phyloP scores from a whole-genome alignment of 2,329 filamentous ascomycete genomes.

The Xylariaceae sp. region DNA sequence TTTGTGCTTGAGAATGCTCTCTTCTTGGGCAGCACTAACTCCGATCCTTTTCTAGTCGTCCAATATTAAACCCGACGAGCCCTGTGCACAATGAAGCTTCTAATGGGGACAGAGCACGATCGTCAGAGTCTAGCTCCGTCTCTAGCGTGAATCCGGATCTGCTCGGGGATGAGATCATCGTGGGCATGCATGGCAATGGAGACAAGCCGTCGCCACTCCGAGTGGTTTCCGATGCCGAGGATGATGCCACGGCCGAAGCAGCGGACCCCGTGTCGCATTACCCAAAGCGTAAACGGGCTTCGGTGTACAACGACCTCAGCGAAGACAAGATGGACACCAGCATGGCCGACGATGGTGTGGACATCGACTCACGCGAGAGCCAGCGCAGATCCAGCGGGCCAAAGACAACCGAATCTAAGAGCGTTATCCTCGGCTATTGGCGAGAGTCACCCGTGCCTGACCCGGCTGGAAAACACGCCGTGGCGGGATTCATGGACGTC shows the following conservation, averaged over 20 bases:
- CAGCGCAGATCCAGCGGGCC: conserved; percentile 5
- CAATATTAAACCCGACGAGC: conserved; percentile 19
- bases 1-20: too few relatives aligned
- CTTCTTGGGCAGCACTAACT: conserved; percentile 1
- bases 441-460: conserved; percentile 50
- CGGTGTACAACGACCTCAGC: conserved; percentile 43
- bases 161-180: conserved; percentile 49
- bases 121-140: conserved; percentile 37
- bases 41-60: conserved; percentile 14
- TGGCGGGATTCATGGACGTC: conserved; percentile 59
- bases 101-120: conserved; percentile 41
- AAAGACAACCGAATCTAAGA: conserved; percentile 32
- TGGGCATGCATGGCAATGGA: conserved; percentile 39
- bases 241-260: conserved; percentile 41
- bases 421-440: conserved; percentile 54
- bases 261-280: conserved; percentile 38
- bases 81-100: conserved; percentile 33
- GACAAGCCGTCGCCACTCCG: conserved; percentile 34
- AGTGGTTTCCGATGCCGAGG: conserved; percentile 35
- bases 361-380: conserved; percentile 10
- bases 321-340: conserved; percentile 42
- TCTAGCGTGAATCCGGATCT: conserved; percentile 37
- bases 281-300: conserved; percentile 52
- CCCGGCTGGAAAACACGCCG: conserved; percentile 47
- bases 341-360: conserved; percentile 29